Base-by-base conservation (phyloP, 2,329 filamentous ascomycete species). In the Epichloe sibirici region DNA sequence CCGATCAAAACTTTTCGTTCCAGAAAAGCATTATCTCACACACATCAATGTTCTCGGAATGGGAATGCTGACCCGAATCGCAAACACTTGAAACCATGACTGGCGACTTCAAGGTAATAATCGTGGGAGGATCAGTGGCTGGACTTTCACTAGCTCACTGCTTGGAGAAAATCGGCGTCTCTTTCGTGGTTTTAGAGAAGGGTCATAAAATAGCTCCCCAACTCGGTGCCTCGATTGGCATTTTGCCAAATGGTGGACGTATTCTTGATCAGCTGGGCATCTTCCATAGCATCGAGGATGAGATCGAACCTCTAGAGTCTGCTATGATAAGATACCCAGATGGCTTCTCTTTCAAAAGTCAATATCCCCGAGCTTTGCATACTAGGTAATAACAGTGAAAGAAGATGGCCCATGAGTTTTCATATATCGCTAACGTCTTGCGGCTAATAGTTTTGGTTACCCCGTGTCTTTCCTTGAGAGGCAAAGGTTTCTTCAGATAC, bases 101-200 rank as follows among this genome's bases (percentile, higher is more conserved):
- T 47, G 40, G 65, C 59, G 56, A 47, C 17, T 55, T 58, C 42
- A 55, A 50, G 12, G 54, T 58, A 12, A 17, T 58, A 6, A 76
- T 79, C 37, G 71, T 68, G 0, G 75, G 76, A 15, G 76, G 73
- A 4, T 69, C 71, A 35, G 63, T 78, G 13, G 65, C 70, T 3
- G 77, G 76, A 4, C 55, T 63, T 3, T 52, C 58, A 2, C 53
- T 63, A 34, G 60, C 61, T 9, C 49, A 57, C 45, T 68, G 69
- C 53, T 67, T 79, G 2, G 67, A 78, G 50, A 59, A 61, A 25
- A 62, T 69, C 17, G 63, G 59, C 17, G 71, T 80, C 48, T 69
- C 77, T 53, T 79, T 71, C 58, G 57, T 74, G 6, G 56, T 80
- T 1, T 67, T 80, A 0, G 76, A 80, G 56, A 61, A 64, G 1